These are phyloP conservation scores for Wickerhamiella kurtzmanii DNA, from an alignment of 805 yeast species.

Conservation along the genomic window DNA sequence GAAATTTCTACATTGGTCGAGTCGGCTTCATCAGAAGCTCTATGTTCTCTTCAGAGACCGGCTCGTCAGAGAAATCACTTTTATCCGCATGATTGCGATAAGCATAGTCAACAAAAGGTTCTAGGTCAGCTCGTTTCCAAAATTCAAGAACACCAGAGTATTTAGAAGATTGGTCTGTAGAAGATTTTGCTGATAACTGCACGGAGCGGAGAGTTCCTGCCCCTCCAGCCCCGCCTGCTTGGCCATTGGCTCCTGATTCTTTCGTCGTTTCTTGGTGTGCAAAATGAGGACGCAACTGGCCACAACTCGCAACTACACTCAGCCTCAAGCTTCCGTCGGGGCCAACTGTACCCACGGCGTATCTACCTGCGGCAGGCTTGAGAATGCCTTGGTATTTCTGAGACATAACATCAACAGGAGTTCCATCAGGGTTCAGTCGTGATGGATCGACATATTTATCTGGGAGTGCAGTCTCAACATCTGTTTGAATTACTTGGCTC, in stretches of 20 bases:
- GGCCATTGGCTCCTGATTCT: background rate
- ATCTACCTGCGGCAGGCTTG: constrained; percentile 21
- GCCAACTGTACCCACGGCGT: constrained; percentile 29
- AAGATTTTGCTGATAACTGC: constrained; percentile 60
- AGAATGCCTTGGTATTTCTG: constrained; percentile 66
- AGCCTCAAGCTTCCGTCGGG: constrained; percentile 38
- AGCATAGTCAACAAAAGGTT: constrained; percentile 28
- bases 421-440: background rate
- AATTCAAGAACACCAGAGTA: constrained; percentile 58
- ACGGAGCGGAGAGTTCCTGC: constrained; percentile 43
- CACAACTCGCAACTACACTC: constrained; percentile 49
- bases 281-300: constrained; percentile 74
- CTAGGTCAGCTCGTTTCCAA: constrained; percentile 52
- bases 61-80: background rate
- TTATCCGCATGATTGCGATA: background rate
- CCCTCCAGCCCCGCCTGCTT: constrained; percentile 3
- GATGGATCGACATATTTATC: constrained; percentile 47
- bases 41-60: background rate
- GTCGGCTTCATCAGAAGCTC: background rate
- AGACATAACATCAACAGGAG: constrained; percentile 15
- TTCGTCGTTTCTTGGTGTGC: constrained; percentile 36
- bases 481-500: constrained; percentile 57
- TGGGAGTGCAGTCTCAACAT: constrained; percentile 55
- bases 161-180: constrained; percentile 44
- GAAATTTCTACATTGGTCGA: background rate